Evolutionary conservation across 148 eudicot species (phyloP).

Genomic region (Chenopodium suecicum): DNA sequence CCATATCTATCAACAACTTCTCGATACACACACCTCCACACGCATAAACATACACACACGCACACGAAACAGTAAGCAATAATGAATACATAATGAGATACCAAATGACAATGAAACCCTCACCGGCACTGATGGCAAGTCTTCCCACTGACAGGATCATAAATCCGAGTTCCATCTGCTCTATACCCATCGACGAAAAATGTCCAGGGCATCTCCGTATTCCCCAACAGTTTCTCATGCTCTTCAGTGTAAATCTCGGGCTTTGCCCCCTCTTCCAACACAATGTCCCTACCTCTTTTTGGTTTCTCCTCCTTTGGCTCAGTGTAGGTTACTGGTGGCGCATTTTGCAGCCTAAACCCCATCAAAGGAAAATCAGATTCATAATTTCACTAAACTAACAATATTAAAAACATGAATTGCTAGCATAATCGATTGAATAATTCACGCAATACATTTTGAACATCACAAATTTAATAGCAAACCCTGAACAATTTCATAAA

Average conservation of each 20-base stretch:
- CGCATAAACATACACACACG: not conserved
- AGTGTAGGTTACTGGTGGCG: constrained; percentile 56
- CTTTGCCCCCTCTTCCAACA: constrained; percentile 51
- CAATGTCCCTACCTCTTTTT: constrained; percentile 23
- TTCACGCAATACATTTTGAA: not conserved
- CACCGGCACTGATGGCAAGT: constrained; percentile 99
- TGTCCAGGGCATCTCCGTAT: constrained; percentile 68
- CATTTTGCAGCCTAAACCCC: constrained; percentile 62
- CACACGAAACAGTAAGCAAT: not conserved
- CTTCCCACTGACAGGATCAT: constrained; percentile 71
- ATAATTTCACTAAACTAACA: not conserved
- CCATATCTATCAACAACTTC: constrained; percentile 13
- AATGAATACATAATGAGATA: not conserved
- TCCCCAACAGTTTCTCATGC: constrained; percentile 81
- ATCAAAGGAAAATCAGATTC: not conserved
- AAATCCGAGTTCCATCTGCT: constrained; percentile 68
- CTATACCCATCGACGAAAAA: constrained; percentile 81
- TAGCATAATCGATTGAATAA: not conserved
- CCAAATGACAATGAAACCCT: constrained; percentile 5
- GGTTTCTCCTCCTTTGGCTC: constrained; percentile 52
- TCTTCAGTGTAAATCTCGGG: constrained; percentile 84
- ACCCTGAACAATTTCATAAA: not conserved
- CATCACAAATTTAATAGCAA: not conserved
- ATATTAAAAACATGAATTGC: not conserved
- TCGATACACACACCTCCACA: not conserved